Conservation (phyloP, 176 grass and related monocot species). For the Phyllostachys edulis region DNA sequence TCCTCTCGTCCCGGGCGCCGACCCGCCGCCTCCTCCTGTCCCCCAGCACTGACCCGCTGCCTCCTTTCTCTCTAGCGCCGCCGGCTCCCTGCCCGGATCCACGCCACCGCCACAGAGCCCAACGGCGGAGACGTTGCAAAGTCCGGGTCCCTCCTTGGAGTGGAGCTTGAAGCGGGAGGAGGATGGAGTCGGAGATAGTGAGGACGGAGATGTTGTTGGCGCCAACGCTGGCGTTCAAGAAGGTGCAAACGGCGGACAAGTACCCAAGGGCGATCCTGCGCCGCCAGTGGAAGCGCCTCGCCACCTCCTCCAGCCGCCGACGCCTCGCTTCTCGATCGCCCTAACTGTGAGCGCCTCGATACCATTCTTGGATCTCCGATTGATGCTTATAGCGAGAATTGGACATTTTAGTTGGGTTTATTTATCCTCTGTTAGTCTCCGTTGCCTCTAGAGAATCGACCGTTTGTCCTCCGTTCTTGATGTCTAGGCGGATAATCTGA, state of each 20-base stretch:
- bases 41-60: too few relatives aligned
- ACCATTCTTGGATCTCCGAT: not conserved
- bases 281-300: slow-evolving; percentile 98
- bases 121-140: not conserved
- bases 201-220: slow-evolving; percentile 69
- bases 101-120: too few relatives aligned
- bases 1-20: too few relatives aligned
- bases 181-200: slow-evolving; percentile 73
- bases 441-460: not conserved
- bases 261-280: slow-evolving; percentile 96
- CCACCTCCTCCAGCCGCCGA: slow-evolving; percentile 77
- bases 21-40: too few relatives aligned
- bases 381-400: not conserved
- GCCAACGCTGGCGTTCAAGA: slow-evolving; percentile 69
- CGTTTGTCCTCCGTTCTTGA: not conserved
- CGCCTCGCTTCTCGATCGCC: slow-evolving; percentile 51
- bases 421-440: not conserved
- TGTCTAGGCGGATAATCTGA: too few relatives aligned
- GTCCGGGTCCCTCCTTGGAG: not conserved
- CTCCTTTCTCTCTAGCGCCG: too few relatives aligned
- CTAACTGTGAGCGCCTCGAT: slow-evolving; percentile 60
- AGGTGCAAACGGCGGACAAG: slow-evolving; percentile 86
- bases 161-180: not conserved
- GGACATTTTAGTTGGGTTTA: not conserved
- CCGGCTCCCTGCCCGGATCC: too few relatives aligned